These are phyloP conservation scores for Colletotrichum tropicicola DNA, from an alignment of 2,329 filamentous ascomycete species.

Conservation along the genomic window DNA sequence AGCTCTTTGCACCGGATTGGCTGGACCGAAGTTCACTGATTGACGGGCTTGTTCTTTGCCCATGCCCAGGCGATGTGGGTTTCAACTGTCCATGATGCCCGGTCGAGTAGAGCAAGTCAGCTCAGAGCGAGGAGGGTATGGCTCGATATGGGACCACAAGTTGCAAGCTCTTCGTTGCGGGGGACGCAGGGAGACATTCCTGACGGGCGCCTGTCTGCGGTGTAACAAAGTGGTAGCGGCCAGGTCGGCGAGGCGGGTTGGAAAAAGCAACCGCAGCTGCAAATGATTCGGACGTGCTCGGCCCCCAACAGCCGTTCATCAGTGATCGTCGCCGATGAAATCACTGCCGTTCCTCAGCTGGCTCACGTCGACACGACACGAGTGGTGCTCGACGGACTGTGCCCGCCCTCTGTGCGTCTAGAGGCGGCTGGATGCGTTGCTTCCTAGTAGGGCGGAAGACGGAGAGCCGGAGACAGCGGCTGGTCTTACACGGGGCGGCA, in stretches of 20 bases:
- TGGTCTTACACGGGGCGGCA: constrained; percentile 19
- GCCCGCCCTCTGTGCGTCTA: background rate
- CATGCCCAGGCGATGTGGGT: constrained; percentile 11
- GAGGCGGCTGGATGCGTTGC: background rate
- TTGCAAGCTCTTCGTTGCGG: background rate
- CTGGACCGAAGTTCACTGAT: background rate
- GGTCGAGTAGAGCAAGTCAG: constrained; percentile 1
- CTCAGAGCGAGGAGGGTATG: constrained; percentile 6
- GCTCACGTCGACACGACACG: background rate
- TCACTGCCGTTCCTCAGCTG: constrained; percentile 6
- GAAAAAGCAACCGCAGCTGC: background rate
- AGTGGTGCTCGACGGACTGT: background rate
- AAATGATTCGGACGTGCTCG: background rate
- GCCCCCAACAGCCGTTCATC: background rate
- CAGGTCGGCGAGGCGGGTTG: no score
- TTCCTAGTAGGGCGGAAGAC: background rate
- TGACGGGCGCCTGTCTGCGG: constrained; percentile 4
- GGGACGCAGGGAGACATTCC: constrained; percentile 20
- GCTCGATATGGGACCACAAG: constrained; percentile 13
- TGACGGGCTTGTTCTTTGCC: constrained; percentile 8
- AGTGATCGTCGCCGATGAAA: constrained; percentile 16
- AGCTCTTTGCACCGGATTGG: constrained; percentile 9
- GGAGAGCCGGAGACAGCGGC: background rate
- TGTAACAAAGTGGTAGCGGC: background rate
- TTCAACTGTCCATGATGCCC: constrained; percentile 3